Evolutionary conservation across 306 rosid species (phyloP), one percentile per base, ranked within the genome.

Genomic region (Betula pendula): DNA sequence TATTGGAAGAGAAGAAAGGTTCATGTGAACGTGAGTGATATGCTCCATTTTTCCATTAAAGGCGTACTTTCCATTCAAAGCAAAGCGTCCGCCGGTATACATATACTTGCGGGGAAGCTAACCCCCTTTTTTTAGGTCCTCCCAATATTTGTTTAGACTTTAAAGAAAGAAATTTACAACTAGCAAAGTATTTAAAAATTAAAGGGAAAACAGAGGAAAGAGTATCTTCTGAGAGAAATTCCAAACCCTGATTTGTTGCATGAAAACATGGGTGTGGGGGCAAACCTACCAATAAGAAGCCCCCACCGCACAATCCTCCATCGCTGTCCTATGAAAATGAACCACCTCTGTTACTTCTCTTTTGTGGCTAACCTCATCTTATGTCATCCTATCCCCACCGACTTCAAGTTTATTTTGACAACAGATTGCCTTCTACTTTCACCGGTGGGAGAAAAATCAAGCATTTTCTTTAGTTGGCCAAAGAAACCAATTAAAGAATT

Each of bases 181-280:
- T n/a, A n/a, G n/a, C n/a, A n/a, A n/a, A n/a, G n/a, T n/a, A n/a
- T n/a, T n/a, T n/a, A n/a, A 80, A 70, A 58, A 49, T 20, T 66
- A 63, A 40, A 73, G 42, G 40, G 6, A 38, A 38, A 38, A 6
- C 42, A 38, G 42, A n/a, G n/a, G n/a, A 38, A 68, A 65, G 69
- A 25, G 47, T 20, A 80, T 83, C 81, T 83, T 76, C 81, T 76
- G 62, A 75, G 12, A 75, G 79, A 83, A 83, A 82, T 80, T 56
- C 78, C 79, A 79, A 77, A 76, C 71, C 86, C 88, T 82, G 80
- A 89, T 82, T 89, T 89, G 86, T 80, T 86, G 92, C 92, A 86
- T 89, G 89, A 84, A 86, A 89, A 83, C 76, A 87, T 68, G 84
- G 88, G 52, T 53, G 85, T 50, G 22, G 81, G 74, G 81, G 59